Conservation (phyloP, 306 rosid species). For the Ammopiptanthus mongolicus region DNA sequence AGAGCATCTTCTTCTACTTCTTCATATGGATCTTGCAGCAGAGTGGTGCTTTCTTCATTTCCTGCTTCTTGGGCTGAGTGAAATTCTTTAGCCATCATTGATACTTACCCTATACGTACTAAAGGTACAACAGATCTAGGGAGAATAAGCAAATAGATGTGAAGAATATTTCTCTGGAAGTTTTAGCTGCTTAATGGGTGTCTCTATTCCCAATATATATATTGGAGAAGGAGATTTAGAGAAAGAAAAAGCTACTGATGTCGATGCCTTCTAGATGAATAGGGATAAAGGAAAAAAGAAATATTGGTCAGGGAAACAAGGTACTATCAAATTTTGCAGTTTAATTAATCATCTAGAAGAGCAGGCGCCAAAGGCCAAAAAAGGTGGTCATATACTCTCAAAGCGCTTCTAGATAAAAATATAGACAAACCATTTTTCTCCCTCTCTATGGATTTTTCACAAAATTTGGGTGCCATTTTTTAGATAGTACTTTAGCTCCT, state of each 20-base stretch:
- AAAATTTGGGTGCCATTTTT: no score
- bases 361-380: constrained; percentile 27
- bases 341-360: constrained; percentile 48
- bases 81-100: constrained; percentile 35
- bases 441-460: neutral
- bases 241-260: neutral
- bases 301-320: neutral
- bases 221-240: neutral
- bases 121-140: neutral
- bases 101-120: neutral
- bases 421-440: neutral
- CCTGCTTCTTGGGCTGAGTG: neutral
- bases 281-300: neutral
- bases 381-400: neutral
- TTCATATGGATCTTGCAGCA: constrained; percentile 33
- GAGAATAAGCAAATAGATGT: neutral
- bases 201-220: neutral
- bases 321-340: neutral
- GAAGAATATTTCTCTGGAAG: neutral
- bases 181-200: neutral
- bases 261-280: constrained; percentile 57
- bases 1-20: constrained; percentile 67
- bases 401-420: constrained; percentile 22
- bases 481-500: no score
- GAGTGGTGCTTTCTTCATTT: constrained; percentile 22